Percentiles rank a stretch among this genome's conserved stretches.
These are phyloP conservation scores for Parascedosporium putredinis DNA, from an alignment of 2,329 filamentous ascomycete genomes.

Conservation along the genomic window DNA sequence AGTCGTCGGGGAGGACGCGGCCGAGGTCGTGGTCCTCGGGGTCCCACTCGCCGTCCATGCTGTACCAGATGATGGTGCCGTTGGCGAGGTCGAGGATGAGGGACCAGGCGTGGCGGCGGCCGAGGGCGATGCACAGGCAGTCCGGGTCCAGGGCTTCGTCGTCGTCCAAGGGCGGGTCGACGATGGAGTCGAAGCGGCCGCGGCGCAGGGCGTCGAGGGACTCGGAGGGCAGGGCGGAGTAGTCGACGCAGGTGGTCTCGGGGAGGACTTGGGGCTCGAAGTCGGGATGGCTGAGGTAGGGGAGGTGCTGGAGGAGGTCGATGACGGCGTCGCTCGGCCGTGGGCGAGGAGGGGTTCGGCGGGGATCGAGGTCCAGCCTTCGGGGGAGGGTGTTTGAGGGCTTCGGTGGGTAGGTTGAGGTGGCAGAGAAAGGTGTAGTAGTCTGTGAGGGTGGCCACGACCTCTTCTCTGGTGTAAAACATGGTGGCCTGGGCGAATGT, in stretches of 20 bases:
- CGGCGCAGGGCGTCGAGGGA: slow-evolving; percentile 1
- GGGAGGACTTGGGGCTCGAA: background rate
- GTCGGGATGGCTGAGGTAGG: slow-evolving; percentile 8
- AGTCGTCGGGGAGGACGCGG: background rate
- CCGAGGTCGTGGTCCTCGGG: background rate
- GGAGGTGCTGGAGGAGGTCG: slow-evolving; percentile 11
- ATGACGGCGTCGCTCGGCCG: slow-evolving; percentile 10
- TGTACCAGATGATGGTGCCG: slow-evolving; percentile 1
- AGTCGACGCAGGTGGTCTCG: slow-evolving; percentile 8
- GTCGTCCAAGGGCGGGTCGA: too few relatives aligned
- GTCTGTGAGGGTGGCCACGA: slow-evolving; percentile 72
- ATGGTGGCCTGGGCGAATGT: too few relatives aligned
- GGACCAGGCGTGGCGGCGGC: background rate
- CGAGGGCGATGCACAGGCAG: slow-evolving; percentile 11
- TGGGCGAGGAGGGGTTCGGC: slow-evolving; percentile 9
- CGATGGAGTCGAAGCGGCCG: background rate
- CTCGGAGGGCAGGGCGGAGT: slow-evolving; percentile 3
- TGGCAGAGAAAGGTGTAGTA: slow-evolving; percentile 77
- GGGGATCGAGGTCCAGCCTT: slow-evolving; percentile 11
- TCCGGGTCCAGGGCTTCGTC: slow-evolving; percentile 5
- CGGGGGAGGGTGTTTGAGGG: background rate
- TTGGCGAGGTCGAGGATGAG: background rate
- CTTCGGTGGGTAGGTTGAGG: slow-evolving; percentile 33
- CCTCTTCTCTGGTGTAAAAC: slow-evolving; percentile 76
- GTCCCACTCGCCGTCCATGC: background rate